Evolutionary conservation across 768 basidiomycete genomes (phyloP), one percentile per base, ranked within the genome.

Genomic region (Hysterangium stoloniferum): DNA sequence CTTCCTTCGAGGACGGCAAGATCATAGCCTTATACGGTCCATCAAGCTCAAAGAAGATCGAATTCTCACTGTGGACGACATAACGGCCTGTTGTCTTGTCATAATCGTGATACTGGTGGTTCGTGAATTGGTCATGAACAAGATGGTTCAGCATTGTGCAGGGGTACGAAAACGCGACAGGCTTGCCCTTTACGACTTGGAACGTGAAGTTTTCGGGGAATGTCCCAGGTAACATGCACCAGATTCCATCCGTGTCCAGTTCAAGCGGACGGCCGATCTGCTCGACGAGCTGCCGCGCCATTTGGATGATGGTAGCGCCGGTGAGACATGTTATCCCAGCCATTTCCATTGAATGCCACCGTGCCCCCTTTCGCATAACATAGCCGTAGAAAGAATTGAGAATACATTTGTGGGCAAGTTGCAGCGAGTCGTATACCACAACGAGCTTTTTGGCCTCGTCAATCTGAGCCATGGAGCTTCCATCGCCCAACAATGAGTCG

Each of bases 271-370:
- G 82, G 3, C 96, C 96, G 48, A 99, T 93, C 68, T 96, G 91
- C 59, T 99, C 96, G 19, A 99, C 96, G 27, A 98, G 76, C 52
- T 93, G 85, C 32, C 96, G 81, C 12, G 96, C 95, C 91, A 99
- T 94, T 64, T 99, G 95, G 58, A 99, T 98, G 70, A 99, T 98
- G 5, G 81, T 89, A 17, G 96, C 93, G 34, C 96, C 96, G 0
- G 96, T 98, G 46, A 98, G 72, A 68, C 96, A 99, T 9, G 96
- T 98, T 55, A 99, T 97, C 6, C 96, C 96, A 1, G 96, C 96
- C 96, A 99, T 99, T 71, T 99, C 96, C 96, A 99, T 97, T 25
- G 95, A 98, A 65, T 97, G 94, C 96, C 96, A 99, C 27, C 96
- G 75, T 15, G 96, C 96, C 46, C 96, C 96, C 64, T 99, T 98